These are phyloP conservation scores for Ophiosphaerella herpotricha DNA, from an alignment of 2,329 filamentous ascomycete genomes.

Conservation along the genomic window DNA sequence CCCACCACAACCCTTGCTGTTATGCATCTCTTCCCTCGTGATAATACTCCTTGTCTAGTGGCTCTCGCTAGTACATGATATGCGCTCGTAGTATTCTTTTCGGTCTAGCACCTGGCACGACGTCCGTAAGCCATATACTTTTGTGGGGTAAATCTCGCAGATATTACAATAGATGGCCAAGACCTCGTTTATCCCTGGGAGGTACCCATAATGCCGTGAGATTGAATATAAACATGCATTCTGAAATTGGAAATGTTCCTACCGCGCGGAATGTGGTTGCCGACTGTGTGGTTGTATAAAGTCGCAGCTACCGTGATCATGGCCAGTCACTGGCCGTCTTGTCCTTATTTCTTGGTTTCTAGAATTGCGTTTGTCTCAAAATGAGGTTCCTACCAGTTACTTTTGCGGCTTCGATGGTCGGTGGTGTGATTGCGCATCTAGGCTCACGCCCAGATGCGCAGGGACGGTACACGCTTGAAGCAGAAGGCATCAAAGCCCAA, in stretches of 20 bases:
- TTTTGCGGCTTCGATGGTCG: conserved; percentile 22
- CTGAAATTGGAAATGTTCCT: conserved; percentile 12
- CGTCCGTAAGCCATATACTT: conserved; percentile 1
- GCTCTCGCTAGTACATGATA: background rate
- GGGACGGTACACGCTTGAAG: conserved; percentile 37
- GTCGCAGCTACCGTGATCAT: conserved; percentile 2
- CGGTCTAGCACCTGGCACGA: background rate
- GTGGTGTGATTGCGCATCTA: conserved; percentile 11
- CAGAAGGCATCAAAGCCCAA: conserved; percentile 38
- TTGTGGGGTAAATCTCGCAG: conserved; percentile 16
- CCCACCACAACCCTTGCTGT: background rate
- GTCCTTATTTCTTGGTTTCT: conserved; percentile 3
- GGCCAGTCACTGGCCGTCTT: background rate
- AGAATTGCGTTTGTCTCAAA: conserved; percentile 1
- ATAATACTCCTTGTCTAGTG: background rate
- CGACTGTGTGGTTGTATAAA: conserved; percentile 11
- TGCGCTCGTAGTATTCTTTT: conserved; percentile 2
- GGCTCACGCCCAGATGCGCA: conserved; percentile 27
- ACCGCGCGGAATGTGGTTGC: background rate
- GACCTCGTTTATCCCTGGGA: conserved; percentile 15
- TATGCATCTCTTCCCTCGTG: background rate
- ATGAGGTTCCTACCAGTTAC: conserved; percentile 30
- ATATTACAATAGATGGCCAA: conserved; percentile 28
- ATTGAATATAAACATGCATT: conserved; percentile 14
- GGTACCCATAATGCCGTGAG: conserved; percentile 7